These are phyloP conservation scores for Psilocybe cubensis DNA, from an alignment of 768 basidiomycete species.

Conservation along the genomic window DNA sequence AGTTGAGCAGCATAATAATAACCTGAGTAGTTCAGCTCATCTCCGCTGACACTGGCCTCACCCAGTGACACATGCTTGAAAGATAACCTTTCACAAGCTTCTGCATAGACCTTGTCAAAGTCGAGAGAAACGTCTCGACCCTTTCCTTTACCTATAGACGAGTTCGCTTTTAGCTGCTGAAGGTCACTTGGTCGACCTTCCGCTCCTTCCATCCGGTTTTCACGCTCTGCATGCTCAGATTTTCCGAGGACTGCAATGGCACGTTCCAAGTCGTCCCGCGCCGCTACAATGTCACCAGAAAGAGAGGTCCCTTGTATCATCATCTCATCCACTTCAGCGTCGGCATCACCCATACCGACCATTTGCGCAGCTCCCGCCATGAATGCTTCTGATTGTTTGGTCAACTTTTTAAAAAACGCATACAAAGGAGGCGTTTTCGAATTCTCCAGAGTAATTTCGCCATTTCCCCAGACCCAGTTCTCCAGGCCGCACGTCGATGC, in stretches of 20 bases:
- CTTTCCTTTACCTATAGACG: slow-evolving; percentile 31
- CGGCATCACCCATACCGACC: slow-evolving; percentile 33
- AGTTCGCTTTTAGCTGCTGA: slow-evolving; percentile 11
- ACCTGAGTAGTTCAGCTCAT: slow-evolving; percentile 27
- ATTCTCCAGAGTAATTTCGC: slow-evolving; percentile 43
- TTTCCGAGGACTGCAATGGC: slow-evolving; percentile 45
- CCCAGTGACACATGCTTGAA: slow-evolving; percentile 47
- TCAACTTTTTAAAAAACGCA: slow-evolving; percentile 56
- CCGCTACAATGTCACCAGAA: slow-evolving; percentile 56
- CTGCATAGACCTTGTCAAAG: slow-evolving; percentile 43
- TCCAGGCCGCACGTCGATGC: slow-evolving; percentile 43
- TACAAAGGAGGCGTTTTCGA: slow-evolving; percentile 45
- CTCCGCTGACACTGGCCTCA: slow-evolving; percentile 13
- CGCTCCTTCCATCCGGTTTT: slow-evolving; percentile 11
- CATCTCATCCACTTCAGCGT: slow-evolving; percentile 40
- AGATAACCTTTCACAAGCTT: slow-evolving; percentile 49
- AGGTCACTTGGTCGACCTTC: slow-evolving; percentile 18
- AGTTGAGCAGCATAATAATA: slow-evolving; percentile 41
- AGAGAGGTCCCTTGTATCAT: slow-evolving; percentile 46
- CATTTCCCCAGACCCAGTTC: slow-evolving; percentile 51
- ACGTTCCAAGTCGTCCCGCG: slow-evolving; percentile 51
- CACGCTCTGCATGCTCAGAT: slow-evolving; percentile 15
- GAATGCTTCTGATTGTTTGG: slow-evolving; percentile 54
- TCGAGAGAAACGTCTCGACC: slow-evolving; percentile 31
- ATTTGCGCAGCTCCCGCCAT: slow-evolving; percentile 46